Base-by-base conservation (phyloP, 495 filamentous ascomycete genomes). In the Podospora fimiseda region DNA sequence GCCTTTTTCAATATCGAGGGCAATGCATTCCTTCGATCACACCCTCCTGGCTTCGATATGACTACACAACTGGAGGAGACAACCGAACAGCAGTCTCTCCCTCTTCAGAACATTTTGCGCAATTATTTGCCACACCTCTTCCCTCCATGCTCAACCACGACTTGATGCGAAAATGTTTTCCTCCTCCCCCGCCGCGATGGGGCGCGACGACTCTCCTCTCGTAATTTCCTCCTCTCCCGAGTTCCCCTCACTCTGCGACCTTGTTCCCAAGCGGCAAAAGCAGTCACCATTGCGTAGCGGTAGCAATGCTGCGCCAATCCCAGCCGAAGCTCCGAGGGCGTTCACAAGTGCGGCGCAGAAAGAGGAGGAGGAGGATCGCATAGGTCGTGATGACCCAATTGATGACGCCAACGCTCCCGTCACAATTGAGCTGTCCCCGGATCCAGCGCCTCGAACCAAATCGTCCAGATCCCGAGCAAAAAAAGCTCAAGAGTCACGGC, bases 181-280 rank as follows among this genome's bases (percentile, higher is more conserved):
- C 43, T 69, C 70, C 13, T 72, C 75, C 37, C 72, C 72, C 0
- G 49, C 56, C 3, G 52, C 57, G 40, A 60, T 60, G 55, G 22
- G 53, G 21, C 52, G 48, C 2, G 52, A 64, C 21, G 52, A 62
- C 6, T 52, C 64, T 6, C 43, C 63, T 27, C 37, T 66, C 19
- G 39, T 75, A 27, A 69, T 69, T 2, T 77, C 76, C 0, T 79
- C 77, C 9, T 78, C 74, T 0, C 73, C 74, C 8, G 69, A 65
- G 19, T 56, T 78, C 1, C 75, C 75, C 9, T 69, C 73, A 2
- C 60, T 76, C 5, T 52, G 56, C 43, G 70, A 77, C 2, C 55
- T 75, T 22, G 45, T 73, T 7, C 46, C 62, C 20, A 62, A 65
- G 44, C 60, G 59, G 3, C 52, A 13, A 23, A 44, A 11, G 27